A percentile compares a stretch with the other conserved stretches of the same genome.
Evolutionary conservation across 75 land plant genomes (phyloP).

Genomic region (Ceratopteris richardii): DNA sequence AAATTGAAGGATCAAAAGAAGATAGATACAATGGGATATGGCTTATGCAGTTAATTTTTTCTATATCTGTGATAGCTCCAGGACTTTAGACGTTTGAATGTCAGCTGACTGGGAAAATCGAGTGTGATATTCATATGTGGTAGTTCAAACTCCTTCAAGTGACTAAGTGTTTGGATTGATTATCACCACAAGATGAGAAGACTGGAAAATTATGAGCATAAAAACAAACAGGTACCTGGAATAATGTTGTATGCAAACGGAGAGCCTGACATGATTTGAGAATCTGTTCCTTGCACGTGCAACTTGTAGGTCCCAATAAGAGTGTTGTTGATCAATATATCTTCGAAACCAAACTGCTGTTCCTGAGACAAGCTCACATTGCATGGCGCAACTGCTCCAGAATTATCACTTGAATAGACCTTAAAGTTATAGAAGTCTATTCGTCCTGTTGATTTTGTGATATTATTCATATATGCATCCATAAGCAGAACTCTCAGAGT

Average conservation of each 20-base stretch:
- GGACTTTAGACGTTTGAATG: no score
- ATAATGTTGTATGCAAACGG: neutral
- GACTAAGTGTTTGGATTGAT: no score
- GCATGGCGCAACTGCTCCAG: neutral
- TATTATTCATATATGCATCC: neutral
- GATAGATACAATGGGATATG: no score
- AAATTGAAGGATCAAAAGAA: no score
- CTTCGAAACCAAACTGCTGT: neutral
- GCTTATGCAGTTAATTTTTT: no score
- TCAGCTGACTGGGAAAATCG: no score
- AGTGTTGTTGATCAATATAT: neutral
- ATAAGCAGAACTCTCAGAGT: conserved; percentile 1
- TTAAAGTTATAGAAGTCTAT: neutral
- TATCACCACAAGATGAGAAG: no score
- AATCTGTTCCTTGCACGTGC: neutral
- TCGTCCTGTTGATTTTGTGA: neutral
- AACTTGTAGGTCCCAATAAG: neutral
- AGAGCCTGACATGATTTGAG: neutral
- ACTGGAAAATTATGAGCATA: no score
- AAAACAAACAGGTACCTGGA: no score
- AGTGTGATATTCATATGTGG: no score
- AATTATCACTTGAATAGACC: neutral
- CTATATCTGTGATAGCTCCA: no score
- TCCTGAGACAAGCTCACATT: neutral
- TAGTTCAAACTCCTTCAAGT: no score